phyloP scores from a whole-genome alignment of 2,329 filamentous ascomycete genomes.

The Dactylonectria macrodidyma region DNA sequence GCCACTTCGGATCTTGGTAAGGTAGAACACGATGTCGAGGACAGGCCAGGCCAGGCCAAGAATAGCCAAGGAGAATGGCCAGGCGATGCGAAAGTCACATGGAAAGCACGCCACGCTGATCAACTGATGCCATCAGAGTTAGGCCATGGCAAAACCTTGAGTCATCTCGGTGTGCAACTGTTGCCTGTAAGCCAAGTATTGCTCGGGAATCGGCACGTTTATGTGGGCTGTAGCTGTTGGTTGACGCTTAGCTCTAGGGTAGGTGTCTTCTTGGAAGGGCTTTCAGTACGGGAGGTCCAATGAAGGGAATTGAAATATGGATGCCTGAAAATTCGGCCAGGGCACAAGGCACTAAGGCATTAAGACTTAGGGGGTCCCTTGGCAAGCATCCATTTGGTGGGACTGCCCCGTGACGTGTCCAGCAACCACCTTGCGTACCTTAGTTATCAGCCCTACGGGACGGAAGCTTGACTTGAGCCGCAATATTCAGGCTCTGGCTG shows the following conservation, averaged over 20 bases:
- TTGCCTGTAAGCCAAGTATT: slow-evolving; percentile 17
- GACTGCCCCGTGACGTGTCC: slow-evolving; percentile 35
- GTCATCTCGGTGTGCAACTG: slow-evolving; percentile 6
- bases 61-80: slow-evolving; percentile 15
- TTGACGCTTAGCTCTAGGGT: slow-evolving; percentile 9
- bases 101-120: slow-evolving; percentile 5
- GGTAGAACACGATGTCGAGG: background rate
- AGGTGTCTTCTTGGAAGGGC: background rate
- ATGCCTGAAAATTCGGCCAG: slow-evolving; percentile 19
- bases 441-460: slow-evolving; percentile 47
- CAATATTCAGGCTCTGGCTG: slow-evolving; percentile 47
- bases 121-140: slow-evolving; percentile 26
- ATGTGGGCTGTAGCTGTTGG: slow-evolving; percentile 9
- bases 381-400: slow-evolving; percentile 30
- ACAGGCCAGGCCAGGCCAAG: background rate
- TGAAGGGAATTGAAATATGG: background rate
- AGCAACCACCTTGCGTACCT: slow-evolving; percentile 6
- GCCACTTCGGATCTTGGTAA: background rate
- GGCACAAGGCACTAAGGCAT: slow-evolving; percentile 27
- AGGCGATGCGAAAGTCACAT: slow-evolving; percentile 19
- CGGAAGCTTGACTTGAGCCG: slow-evolving; percentile 46
- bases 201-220: slow-evolving; percentile 20
- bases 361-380: slow-evolving; percentile 1
- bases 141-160: slow-evolving; percentile 16
- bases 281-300: too few species aligned